These are phyloP conservation scores for Sambucus nigra DNA, from an alignment of 129 eudicot genomes.

Conservation along the genomic window DNA sequence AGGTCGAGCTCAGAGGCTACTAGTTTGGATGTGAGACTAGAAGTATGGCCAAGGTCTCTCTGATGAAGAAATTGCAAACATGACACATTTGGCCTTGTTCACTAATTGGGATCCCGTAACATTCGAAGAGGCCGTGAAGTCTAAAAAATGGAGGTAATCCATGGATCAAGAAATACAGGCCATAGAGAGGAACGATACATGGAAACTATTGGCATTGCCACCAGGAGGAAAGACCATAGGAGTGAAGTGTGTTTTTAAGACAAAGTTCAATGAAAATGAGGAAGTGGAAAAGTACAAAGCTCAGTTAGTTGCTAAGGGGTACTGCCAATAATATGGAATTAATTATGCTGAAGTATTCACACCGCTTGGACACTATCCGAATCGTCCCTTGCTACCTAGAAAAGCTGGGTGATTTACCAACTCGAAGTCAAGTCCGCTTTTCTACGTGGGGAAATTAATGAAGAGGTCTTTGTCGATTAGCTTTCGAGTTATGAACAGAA, in stretches of 20 bases:
- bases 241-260: slow-evolving; percentile 5
- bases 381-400: slow-evolving; percentile 1
- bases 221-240: not conserved
- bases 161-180: slow-evolving; percentile 1
- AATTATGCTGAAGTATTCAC: slow-evolving; percentile 5
- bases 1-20: not conserved
- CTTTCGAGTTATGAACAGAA: no score
- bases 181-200: slow-evolving; percentile 6
- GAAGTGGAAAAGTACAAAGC: slow-evolving; percentile 2
- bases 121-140: not conserved
- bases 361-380: slow-evolving; percentile 6
- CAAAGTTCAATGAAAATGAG: slow-evolving; percentile 7
- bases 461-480: no score
- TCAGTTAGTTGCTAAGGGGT: not conserved
- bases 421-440: slow-evolving; percentile 10
- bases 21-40: not conserved
- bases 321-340: not conserved
- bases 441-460: no score
- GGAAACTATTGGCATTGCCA: slow-evolving; percentile 2
- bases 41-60: not conserved
- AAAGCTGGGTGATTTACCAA: not conserved
- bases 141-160: not conserved
- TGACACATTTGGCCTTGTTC: not conserved
- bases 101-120: not conserved
- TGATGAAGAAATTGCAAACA: not conserved